Evolutionary conservation across 306 rosid species (phyloP).

Genomic region (Cucumis hystrix): DNA sequence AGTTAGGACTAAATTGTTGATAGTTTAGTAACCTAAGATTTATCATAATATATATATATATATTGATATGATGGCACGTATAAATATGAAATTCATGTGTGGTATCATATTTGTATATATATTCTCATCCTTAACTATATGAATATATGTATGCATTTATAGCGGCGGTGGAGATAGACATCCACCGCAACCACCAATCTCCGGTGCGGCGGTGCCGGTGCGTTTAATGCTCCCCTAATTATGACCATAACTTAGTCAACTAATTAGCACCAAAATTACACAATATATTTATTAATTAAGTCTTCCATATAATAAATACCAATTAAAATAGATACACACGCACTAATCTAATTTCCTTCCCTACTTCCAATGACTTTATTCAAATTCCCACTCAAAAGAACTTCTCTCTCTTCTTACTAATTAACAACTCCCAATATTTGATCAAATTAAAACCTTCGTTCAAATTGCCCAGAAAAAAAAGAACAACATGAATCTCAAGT

Average conservation of each 20-base stretch:
- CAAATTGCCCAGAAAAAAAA: too few species aligned
- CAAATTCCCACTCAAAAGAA: not conserved
- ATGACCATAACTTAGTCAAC: not conserved
- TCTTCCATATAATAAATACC: not conserved
- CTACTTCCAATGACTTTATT: not conserved
- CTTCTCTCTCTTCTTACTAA: not conserved
- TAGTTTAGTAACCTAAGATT: too few species aligned
- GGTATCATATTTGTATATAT: too few species aligned
- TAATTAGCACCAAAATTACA: not conserved
- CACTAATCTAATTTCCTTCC: not conserved
- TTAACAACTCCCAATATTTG: too few species aligned
- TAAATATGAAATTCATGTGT: too few species aligned
- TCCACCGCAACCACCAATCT: not conserved
- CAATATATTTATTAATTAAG: not conserved
- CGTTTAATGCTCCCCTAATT: not conserved
- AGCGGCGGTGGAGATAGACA: not conserved
- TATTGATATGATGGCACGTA: too few species aligned
- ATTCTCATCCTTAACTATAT: too few species aligned
- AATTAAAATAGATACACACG: not conserved
- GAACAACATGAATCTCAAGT: too few species aligned
- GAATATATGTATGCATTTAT: too few species aligned
- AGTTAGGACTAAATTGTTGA: too few species aligned
- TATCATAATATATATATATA: too few species aligned
- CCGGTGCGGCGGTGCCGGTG: not conserved
- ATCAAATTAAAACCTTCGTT: too few species aligned